phyloP scores from a whole-genome alignment of 768 basidiomycete genomes.

The Infundibulicybe gibba region DNA sequence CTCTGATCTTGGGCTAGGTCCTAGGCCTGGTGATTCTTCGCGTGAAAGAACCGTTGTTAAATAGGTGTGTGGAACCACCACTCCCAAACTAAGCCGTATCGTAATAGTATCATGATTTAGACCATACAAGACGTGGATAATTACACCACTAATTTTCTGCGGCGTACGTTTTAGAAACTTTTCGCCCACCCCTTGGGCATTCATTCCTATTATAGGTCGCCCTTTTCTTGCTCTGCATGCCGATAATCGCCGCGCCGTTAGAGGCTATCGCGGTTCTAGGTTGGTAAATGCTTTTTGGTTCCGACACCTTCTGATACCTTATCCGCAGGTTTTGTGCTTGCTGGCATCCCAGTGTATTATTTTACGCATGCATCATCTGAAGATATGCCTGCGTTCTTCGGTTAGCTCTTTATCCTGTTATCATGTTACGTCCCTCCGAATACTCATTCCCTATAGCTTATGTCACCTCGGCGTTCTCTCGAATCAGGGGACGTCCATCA shows the following conservation, averaged over 20 bases:
- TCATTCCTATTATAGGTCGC: slow-evolving; percentile 54
- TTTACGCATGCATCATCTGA: slow-evolving; percentile 56
- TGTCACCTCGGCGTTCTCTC: slow-evolving; percentile 31
- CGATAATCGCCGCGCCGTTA: slow-evolving; percentile 86
- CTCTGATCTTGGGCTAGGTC: slow-evolving; percentile 43
- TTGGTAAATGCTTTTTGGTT: slow-evolving; percentile 18
- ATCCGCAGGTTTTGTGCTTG: slow-evolving; percentile 65
- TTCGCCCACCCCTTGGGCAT: slow-evolving; percentile 4
- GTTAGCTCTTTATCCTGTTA: slow-evolving; percentile 26
- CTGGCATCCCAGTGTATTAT: slow-evolving; percentile 82
- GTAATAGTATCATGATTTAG: slow-evolving; percentile 30
- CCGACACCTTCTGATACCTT: slow-evolving; percentile 3
- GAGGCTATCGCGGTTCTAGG: slow-evolving; percentile 87
- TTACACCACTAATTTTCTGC: slow-evolving; percentile 88
- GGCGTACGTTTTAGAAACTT: slow-evolving; percentile 45
- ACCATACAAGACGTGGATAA: slow-evolving; percentile 91
- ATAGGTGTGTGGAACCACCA: slow-evolving; percentile 45
- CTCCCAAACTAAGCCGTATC: background rate
- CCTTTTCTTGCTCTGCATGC: slow-evolving; percentile 90
- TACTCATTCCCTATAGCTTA: background rate
- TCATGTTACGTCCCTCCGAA: slow-evolving; percentile 1
- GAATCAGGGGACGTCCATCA: slow-evolving; percentile 48
- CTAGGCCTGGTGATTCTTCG: slow-evolving; percentile 85
- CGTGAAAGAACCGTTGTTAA: slow-evolving; percentile 85
- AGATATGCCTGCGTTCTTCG: slow-evolving; percentile 33